These are phyloP conservation scores for Ustanciosporium gigantosporum DNA, from an alignment of 1,284 basidiomycete species.

Conservation along the genomic window DNA sequence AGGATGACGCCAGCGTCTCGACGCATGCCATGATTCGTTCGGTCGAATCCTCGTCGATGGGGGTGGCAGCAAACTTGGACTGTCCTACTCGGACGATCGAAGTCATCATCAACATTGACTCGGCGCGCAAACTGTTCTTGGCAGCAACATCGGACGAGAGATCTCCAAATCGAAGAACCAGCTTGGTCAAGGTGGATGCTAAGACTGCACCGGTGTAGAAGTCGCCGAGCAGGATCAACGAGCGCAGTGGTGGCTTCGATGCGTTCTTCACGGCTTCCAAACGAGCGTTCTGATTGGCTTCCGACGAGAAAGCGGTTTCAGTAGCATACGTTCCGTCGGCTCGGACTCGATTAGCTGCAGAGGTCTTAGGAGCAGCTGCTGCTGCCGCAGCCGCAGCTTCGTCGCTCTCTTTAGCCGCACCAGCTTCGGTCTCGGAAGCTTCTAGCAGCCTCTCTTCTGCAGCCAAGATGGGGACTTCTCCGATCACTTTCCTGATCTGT, in stretches of 20 bases:
- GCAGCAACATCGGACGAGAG: conserved; percentile 69
- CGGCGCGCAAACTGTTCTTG: conserved; percentile 71
- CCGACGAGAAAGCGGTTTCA: conserved; percentile 83
- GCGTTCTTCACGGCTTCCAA: conserved; percentile 82
- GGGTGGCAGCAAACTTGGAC: conserved; percentile 87
- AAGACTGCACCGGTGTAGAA: conserved; percentile 95
- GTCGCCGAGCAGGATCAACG: conserved; percentile 89
- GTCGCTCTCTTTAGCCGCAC: conserved; percentile 28
- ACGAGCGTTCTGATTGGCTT: conserved; percentile 68
- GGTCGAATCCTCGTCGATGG: conserved; percentile 96
- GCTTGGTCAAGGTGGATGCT: conserved; percentile 84
- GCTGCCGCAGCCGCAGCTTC: conserved; percentile 24
- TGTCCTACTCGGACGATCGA: conserved; percentile 95
- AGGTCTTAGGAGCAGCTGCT: conserved; percentile 60
- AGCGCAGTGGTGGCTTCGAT: conserved; percentile 87
- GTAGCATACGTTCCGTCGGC: conserved; percentile 98
- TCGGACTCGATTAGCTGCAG: conserved; percentile 70
- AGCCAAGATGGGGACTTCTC: conserved; percentile 93
- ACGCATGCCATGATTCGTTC: conserved; percentile 97
- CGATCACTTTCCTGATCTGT: conserved; percentile 84
- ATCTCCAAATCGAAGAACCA: conserved; percentile 80
- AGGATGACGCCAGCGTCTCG: conserved; percentile 73
- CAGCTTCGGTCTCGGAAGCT: conserved; percentile 27
- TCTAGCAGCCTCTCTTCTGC: conserved; percentile 62
- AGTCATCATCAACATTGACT: conserved; percentile 98